Evolutionary conservation across 2,329 filamentous ascomycete species (phyloP).

Genomic region (Neonectria sp.): DNA sequence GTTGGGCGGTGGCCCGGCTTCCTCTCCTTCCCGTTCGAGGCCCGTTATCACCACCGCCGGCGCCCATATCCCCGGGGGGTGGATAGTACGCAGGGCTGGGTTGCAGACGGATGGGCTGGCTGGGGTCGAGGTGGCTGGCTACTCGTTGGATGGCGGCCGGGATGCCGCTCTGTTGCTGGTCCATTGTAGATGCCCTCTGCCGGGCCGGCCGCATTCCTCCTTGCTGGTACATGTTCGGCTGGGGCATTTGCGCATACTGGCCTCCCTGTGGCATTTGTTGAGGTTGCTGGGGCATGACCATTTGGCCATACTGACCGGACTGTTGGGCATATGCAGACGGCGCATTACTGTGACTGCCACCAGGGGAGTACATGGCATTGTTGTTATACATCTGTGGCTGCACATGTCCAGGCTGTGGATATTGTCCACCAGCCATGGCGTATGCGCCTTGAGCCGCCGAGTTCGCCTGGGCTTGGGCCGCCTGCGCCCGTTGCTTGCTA

Average conservation of each 20-base stretch:
- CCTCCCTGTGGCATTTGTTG: slow-evolving; percentile 73
- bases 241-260: slow-evolving; percentile 72
- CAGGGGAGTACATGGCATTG: slow-evolving; percentile 84
- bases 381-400: slow-evolving; percentile 83
- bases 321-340: slow-evolving; percentile 86
- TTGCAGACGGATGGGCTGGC: slow-evolving; percentile 91
- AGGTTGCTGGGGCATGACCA: slow-evolving; percentile 79
- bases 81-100: slow-evolving; percentile 98
- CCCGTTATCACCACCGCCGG: slow-evolving; percentile 69
- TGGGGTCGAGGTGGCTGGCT: slow-evolving; percentile 95
- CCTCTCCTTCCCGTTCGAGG: slow-evolving; percentile 78
- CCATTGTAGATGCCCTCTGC: slow-evolving; percentile 96
- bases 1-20: slow-evolving; percentile 75
- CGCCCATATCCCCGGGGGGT: slow-evolving; percentile 84
- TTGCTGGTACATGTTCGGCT: slow-evolving; percentile 74
- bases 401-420: slow-evolving; percentile 62
- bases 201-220: slow-evolving; percentile 79
- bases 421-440: slow-evolving; percentile 63
- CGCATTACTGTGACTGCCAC: slow-evolving; percentile 60
- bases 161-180: slow-evolving; percentile 93
- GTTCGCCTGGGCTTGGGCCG: slow-evolving; percentile 79
- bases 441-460: slow-evolving; percentile 79
- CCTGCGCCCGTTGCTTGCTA: slow-evolving; percentile 89
- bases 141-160: slow-evolving; percentile 94
- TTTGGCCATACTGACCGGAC: slow-evolving; percentile 78